Conservation (phyloP, 1,284 basidiomycete genomes). For the Stereum hirsutum region DNA sequence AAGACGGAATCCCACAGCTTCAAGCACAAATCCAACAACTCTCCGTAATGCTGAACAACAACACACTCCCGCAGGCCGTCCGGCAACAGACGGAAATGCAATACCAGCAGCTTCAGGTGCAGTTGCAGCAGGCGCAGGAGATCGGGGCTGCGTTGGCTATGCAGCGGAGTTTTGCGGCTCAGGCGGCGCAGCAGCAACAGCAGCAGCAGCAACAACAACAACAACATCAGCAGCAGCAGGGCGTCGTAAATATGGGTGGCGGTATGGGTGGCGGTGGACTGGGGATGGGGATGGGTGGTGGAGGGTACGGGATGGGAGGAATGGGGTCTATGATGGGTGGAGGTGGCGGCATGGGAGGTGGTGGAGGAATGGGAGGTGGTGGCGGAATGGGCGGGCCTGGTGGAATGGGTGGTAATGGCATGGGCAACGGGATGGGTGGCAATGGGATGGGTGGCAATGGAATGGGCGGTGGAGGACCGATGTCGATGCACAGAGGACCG, state of each 20-base stretch:
- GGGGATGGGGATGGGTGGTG: slow-evolving; percentile 10
- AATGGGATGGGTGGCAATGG: neutral
- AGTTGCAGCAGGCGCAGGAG: slow-evolving; percentile 67
- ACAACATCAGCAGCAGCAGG: no score
- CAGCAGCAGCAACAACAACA: no score
- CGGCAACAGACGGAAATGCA: slow-evolving; percentile 73
- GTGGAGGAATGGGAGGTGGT: slow-evolving; percentile 29
- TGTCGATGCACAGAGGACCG: no score
- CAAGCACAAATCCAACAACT: slow-evolving; percentile 74
- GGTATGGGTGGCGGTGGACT: slow-evolving; percentile 5
- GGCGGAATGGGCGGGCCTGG: slow-evolving; percentile 32
- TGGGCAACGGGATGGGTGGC: neutral
- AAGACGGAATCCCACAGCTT: slow-evolving; percentile 64
- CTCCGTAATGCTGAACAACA: slow-evolving; percentile 68
- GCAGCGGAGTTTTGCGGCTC: slow-evolving; percentile 16
- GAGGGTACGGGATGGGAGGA: slow-evolving; percentile 9
- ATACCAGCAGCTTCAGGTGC: slow-evolving; percentile 67
- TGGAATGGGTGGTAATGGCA: neutral
- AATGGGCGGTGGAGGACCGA: neutral
- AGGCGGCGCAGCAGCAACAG: slow-evolving; percentile 6
- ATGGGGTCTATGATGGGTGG: no score
- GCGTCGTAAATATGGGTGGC: slow-evolving; percentile 1
- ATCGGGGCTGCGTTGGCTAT: slow-evolving; percentile 46
- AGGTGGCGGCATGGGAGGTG: slow-evolving; percentile 26
- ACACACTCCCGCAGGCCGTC: slow-evolving; percentile 56